These are phyloP conservation scores for Dorcoceras hygrometricum DNA, from an alignment of 257 asterid species.

Conservation along the genomic window DNA sequence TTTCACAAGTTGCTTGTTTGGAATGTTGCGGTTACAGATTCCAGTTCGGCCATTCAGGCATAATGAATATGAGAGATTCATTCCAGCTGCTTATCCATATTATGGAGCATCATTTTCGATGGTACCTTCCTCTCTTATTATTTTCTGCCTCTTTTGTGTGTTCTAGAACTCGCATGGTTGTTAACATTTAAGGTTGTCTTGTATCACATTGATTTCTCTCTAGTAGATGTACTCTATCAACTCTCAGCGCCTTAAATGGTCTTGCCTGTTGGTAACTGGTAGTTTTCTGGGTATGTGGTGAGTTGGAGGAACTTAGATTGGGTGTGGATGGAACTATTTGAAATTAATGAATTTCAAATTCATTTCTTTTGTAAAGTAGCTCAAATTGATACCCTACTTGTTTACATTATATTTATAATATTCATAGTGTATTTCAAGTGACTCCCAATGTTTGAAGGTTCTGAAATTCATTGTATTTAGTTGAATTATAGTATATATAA, in stretches of 20 bases:
- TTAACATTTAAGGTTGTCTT: neutral
- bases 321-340: too few relatives aligned
- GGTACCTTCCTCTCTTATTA: conserved; percentile 40
- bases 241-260: neutral
- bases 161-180: neutral
- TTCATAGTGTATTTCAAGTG: too few relatives aligned
- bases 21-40: conserved; percentile 52
- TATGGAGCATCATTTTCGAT: conserved; percentile 82
- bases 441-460: too few relatives aligned
- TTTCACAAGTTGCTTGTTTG: conserved; percentile 16
- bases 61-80: conserved; percentile 83
- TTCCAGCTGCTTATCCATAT: conserved; percentile 82
- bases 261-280: neutral
- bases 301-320: neutral
- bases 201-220: neutral
- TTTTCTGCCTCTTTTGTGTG: neutral
- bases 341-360: too few relatives aligned
- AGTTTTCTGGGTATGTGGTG: neutral
- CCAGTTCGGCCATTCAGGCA: conserved; percentile 97
- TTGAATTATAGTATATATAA: too few relatives aligned
- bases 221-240: neutral
- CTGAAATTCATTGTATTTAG: too few relatives aligned
- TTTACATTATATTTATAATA: too few relatives aligned
- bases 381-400: too few relatives aligned
- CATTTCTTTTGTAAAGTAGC: too few relatives aligned